These are phyloP conservation scores for Picochlorum sp. DNA, from an alignment of 139 green algal species.

Conservation along the genomic window DNA sequence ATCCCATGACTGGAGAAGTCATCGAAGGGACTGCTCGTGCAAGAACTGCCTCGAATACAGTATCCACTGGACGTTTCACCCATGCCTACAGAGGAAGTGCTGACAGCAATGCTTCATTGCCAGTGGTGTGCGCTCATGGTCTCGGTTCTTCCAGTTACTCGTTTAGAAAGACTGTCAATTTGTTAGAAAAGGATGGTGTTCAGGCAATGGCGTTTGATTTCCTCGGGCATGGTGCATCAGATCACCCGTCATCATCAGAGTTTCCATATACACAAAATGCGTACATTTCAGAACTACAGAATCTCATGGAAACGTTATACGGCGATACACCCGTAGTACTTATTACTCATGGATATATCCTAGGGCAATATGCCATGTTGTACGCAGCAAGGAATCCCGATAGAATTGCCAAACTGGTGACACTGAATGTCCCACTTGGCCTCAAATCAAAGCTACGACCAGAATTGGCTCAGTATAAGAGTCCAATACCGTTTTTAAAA, in stretches of 20 bases:
- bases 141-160: conserved; percentile 50
- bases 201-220: conserved; percentile 58
- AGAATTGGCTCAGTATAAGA: conserved; percentile 69
- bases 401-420: conserved; percentile 44
- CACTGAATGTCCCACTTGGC: conserved; percentile 65
- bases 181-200: conserved; percentile 52
- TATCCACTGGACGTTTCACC: conserved; percentile 4
- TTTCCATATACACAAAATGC: conserved; percentile 43
- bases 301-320: conserved; percentile 36
- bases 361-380: conserved; percentile 61
- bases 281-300: conserved; percentile 35
- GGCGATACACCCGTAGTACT: conserved; percentile 40
- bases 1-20: conserved; percentile 26
- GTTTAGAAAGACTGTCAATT: conserved; percentile 43
- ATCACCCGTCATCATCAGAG: conserved; percentile 36
- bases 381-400: conserved; percentile 49
- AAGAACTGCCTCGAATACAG: background rate
- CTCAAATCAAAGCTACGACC: conserved; percentile 53
- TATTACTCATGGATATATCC: conserved; percentile 52
- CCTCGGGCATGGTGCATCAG: conserved; percentile 50
- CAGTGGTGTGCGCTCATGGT: conserved; percentile 63
- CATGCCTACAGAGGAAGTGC: conserved; percentile 50
- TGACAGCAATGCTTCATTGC: conserved; percentile 18
- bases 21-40: conserved; percentile 15
- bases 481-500: conserved; percentile 57